A percentile compares a stretch with the other conserved stretches of the same genome.
Evolutionary conservation across 2,329 filamentous ascomycete genomes (phyloP).

Genomic region (Colletotrichum cordylinicola): DNA sequence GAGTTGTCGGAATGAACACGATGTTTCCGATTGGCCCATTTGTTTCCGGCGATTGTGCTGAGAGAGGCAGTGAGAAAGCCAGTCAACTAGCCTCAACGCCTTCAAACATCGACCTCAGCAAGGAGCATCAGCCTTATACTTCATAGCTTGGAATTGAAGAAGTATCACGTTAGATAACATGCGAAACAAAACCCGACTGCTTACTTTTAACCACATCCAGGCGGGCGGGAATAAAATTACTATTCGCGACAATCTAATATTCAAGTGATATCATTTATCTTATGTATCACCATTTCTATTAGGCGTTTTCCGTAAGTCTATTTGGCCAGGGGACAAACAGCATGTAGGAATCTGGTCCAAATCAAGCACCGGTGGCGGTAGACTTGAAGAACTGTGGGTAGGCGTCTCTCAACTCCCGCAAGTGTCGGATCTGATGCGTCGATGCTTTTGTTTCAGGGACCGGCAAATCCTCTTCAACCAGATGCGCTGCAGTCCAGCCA

Average conservation of each 20-base stretch:
- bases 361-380: background rate
- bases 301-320: background rate
- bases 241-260: fast-evolving
- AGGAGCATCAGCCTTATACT: fast-evolving
- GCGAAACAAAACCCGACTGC: background rate
- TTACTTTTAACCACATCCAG: background rate
- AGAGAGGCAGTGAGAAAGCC: background rate
- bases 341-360: background rate
- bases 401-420: constrained; percentile 75
- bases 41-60: background rate
- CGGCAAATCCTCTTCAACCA: constrained; percentile 78
- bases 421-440: constrained; percentile 74
- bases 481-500: constrained; percentile 86
- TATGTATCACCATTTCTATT: background rate
- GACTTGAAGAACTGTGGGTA: constrained; percentile 89
- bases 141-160: background rate
- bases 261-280: background rate
- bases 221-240: fast-evolving
- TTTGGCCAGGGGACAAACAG: fast-evolving
- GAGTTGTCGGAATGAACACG: background rate
- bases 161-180: no score
- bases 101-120: background rate
- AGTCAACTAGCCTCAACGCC: background rate
- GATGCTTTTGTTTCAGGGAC: constrained; percentile 69
- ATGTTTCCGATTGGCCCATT: background rate